Evolutionary conservation across 495 filamentous ascomycete genomes (phyloP).

Genomic region (Penicillium coffeae): DNA sequence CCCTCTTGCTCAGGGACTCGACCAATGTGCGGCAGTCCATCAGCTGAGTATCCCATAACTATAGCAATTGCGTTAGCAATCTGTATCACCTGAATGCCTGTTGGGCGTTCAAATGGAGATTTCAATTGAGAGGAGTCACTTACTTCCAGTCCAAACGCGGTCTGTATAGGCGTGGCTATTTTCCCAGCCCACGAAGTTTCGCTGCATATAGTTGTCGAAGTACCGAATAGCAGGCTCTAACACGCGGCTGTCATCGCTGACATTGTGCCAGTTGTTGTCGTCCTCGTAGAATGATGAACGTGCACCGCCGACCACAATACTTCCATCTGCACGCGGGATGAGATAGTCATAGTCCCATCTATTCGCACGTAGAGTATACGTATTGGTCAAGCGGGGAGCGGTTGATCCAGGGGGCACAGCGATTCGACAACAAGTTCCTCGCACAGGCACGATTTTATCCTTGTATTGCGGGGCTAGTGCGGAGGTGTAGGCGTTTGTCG

Average conservation of each 20-base stretch:
- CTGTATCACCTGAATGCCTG: too few species aligned
- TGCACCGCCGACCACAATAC: slow-evolving; percentile 52
- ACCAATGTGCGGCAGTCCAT: slow-evolving; percentile 44
- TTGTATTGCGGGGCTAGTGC: slow-evolving; percentile 63
- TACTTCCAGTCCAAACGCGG: slow-evolving; percentile 52
- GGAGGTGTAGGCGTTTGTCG: slow-evolving; percentile 79
- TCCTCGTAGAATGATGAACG: slow-evolving; percentile 31
- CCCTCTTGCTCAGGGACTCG: slow-evolving; percentile 37
- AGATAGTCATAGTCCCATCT: slow-evolving; percentile 44
- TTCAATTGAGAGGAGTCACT: slow-evolving; percentile 19
- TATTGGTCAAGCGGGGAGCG: slow-evolving; percentile 14
- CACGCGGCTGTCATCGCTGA: slow-evolving; percentile 44
- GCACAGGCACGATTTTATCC: slow-evolving; percentile 71
- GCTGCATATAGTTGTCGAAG: slow-evolving; percentile 48
- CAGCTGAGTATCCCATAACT: slow-evolving; percentile 41
- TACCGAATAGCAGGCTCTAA: slow-evolving; percentile 37
- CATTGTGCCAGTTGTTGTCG: slow-evolving; percentile 43
- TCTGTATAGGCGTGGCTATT: slow-evolving; percentile 38
- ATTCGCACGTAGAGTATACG: slow-evolving; percentile 26
- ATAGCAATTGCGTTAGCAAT: slow-evolving; percentile 3
- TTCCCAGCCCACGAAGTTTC: slow-evolving; percentile 49
- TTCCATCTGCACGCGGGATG: slow-evolving; percentile 47
- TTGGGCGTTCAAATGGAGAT: too few species aligned
- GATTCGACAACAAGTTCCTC: slow-evolving; percentile 47
- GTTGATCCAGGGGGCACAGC: slow-evolving; percentile 18